Evolutionary conservation across 2,329 filamentous ascomycete genomes (phyloP), one percentile per base, ranked within the genome.

Genomic region (Verticillium klebahnii): DNA sequence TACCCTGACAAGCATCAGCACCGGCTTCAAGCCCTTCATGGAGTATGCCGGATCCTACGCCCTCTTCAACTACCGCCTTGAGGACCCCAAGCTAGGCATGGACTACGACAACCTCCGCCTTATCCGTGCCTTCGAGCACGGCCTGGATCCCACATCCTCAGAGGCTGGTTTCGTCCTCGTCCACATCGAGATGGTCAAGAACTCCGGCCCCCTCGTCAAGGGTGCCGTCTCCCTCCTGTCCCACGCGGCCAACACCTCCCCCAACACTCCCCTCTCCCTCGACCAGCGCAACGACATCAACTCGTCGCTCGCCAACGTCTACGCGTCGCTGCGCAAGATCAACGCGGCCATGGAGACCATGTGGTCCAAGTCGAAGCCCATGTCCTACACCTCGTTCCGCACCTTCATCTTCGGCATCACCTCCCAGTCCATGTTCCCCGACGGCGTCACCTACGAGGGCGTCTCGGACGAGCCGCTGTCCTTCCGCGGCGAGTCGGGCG

Each of bases 331-430:
- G 77, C 80, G 79, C 62, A 86, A 85, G 67, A 90, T 96, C 69
- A 93, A 95, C 74, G 78, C 77, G 36, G 88, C 89, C 65, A 96
- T 96, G 92, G 92, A 95, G 73, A 84, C 80, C 29, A 98, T 98
- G 94, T 97, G 93, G 94, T 84, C 83, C 63, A 91, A 93, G 74
- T 95, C 91, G 61, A 90, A 91, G 69, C 93, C 93, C 2, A 83
- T 84, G 19, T 86, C 92, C 67, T 97, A 97, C 78, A 92, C 90
- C 63, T 89, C 86, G 68, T 97, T 97, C 85, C 90, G 93, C 50
- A 96, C 94, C 12, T 97, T 97, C 80, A 97, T 97, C 78, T 97
- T 97, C 72, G 94, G 94, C 69, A 97, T 97, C 76, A 96, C 92
- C 1, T 90, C 86, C 57, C 93, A 97, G 77, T 89, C 87, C 70